Percentiles rank a stretch among this genome's conserved stretches.
Evolutionary conservation across 1,284 basidiomycete genomes (phyloP).

Genomic region (Vanrija humicola): DNA sequence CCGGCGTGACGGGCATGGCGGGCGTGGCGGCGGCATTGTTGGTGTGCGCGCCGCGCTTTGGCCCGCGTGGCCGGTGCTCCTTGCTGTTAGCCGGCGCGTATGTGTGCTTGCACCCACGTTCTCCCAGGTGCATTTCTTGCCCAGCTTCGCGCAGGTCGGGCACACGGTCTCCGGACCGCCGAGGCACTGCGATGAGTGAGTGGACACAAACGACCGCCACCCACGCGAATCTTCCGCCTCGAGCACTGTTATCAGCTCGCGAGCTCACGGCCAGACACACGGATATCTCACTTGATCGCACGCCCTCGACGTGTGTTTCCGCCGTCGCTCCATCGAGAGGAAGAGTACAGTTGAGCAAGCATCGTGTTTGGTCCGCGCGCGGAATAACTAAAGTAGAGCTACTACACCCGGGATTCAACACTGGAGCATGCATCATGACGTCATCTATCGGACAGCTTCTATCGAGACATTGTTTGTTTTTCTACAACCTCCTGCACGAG

Average conservation of each 20-base stretch:
- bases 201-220: not conserved
- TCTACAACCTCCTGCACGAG: not conserved
- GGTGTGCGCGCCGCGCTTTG: not conserved
- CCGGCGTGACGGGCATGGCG: no score
- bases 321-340: not conserved
- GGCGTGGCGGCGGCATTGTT: not conserved
- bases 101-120: not conserved
- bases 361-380: no score
- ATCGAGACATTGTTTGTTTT: no score
- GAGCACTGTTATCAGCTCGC: not conserved
- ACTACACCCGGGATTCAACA: no score
- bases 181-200: not conserved
- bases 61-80: not conserved
- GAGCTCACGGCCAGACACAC: not conserved
- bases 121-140: not conserved
- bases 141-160: not conserved
- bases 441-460: no score
- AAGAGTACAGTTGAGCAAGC: no score
- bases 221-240: not conserved
- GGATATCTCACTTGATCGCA: not conserved
- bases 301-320: not conserved
- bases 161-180: not conserved
- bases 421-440: no score
- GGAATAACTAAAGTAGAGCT: no score
- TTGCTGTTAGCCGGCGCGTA: not conserved